Percentiles rank a stretch among this genome's conserved stretches.
Evolutionary conservation across 2,329 filamentous ascomycete species (phyloP).

Genomic region (Fusarium setosum): DNA sequence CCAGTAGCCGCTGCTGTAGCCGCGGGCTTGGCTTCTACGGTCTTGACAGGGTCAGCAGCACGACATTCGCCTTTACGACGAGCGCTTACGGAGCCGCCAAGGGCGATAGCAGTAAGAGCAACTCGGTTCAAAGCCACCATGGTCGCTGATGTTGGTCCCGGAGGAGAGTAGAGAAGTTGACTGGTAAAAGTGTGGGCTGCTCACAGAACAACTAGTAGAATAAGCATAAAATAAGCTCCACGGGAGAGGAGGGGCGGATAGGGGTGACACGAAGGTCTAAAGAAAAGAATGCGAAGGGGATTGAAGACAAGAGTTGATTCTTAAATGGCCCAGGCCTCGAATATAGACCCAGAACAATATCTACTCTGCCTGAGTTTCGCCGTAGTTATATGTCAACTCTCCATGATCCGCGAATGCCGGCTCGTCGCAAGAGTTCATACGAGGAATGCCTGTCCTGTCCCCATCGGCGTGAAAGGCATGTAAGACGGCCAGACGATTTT

Average conservation of each 20-base stretch:
- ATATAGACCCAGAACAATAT: too few relatives aligned
- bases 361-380: neutral
- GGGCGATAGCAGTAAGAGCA: constrained; percentile 24
- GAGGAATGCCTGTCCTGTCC: neutral
- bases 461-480: neutral
- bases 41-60: constrained; percentile 6
- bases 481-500: constrained; percentile 9
- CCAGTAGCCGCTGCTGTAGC: neutral
- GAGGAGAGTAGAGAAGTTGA: neutral
- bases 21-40: constrained; percentile 6
- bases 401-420: neutral
- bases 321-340: neutral
- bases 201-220: neutral
- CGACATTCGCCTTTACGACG: constrained; percentile 16
- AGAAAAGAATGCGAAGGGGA: neutral
- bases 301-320: too few relatives aligned
- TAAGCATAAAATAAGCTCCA: neutral
- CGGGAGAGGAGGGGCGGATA: neutral
- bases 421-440: neutral
- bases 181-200: neutral
- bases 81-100: constrained; percentile 26
- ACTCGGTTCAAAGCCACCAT: constrained; percentile 34
- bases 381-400: neutral
- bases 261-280: neutral
- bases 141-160: neutral